Evolutionary conservation across 1,139 yeast genomes (phyloP).

Genomic region (Magnusiomyces paraingens): DNA sequence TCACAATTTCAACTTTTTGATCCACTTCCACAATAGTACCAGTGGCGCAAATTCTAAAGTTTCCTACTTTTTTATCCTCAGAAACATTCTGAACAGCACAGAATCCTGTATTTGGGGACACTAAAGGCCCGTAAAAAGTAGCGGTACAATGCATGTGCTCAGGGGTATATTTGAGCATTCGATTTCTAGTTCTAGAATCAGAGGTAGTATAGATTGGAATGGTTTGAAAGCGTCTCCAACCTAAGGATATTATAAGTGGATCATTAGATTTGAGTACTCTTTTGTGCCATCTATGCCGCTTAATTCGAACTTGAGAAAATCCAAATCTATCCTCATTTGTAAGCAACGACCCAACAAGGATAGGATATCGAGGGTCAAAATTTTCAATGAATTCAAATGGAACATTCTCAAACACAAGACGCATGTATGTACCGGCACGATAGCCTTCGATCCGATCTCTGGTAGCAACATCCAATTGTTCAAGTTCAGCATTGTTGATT

Average conservation of each 20-base stretch:
- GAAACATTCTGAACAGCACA: constrained; percentile 92
- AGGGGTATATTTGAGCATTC: constrained; percentile 97
- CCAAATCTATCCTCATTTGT: constrained; percentile 93
- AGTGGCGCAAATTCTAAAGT: constrained; percentile 95
- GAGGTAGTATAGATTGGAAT: constrained; percentile 93
- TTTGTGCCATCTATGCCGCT: constrained; percentile 99
- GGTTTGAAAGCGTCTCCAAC: constrained; percentile 98
- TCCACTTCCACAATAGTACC: constrained; percentile 94
- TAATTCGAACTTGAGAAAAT: constrained; percentile 82
- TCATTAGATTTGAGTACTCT: constrained; percentile 92
- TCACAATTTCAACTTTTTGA: constrained; percentile 82
- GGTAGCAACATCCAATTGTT: constrained; percentile 65
- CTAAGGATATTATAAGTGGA: constrained; percentile 86
- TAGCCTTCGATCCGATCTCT: constrained; percentile 84
- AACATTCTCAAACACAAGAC: constrained; percentile 70
- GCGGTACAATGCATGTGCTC: constrained; percentile 97
- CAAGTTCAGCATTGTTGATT: constrained; percentile 67
- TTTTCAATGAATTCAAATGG: constrained; percentile 90
- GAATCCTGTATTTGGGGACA: constrained; percentile 95
- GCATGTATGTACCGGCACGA: constrained; percentile 90
- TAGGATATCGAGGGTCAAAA: constrained; percentile 78
- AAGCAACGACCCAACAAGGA: constrained; percentile 83
- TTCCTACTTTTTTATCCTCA: constrained; percentile 73
- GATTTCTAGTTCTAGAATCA: constrained; percentile 93
- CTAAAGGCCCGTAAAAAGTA: constrained; percentile 93